These are phyloP conservation scores for Nowakowskiella sp. DNA, from an alignment of 192 early-diverging fungal species.

Conservation along the genomic window DNA sequence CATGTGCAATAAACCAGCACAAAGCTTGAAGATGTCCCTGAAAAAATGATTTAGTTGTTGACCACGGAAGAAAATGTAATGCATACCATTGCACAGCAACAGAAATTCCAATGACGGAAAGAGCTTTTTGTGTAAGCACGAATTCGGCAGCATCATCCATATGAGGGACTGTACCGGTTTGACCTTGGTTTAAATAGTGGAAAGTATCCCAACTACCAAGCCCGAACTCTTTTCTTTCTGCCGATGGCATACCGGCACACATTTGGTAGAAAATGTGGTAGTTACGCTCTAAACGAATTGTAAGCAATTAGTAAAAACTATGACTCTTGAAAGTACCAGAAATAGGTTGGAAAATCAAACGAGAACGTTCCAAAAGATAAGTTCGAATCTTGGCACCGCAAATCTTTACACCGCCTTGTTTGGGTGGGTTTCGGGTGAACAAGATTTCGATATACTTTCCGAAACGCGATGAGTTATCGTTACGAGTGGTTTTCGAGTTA, in stretches of 20 bases:
- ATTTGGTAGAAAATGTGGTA: conserved; percentile 99
- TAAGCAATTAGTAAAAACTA: not conserved
- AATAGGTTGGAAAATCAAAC: conserved; percentile 88
- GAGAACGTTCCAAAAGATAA: conserved; percentile 91
- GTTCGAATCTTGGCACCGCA: conserved; percentile 91
- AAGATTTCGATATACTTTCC: conserved; percentile 98
- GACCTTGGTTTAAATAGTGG: conserved; percentile 83
- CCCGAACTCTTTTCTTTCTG: conserved; percentile 73
- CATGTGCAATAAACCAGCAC: conserved; percentile 88
- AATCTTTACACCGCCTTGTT: conserved; percentile 54
- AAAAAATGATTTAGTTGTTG: not conserved
- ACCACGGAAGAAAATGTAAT: not conserved
- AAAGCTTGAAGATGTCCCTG: conserved; percentile 73
- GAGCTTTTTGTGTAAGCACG: conserved; percentile 71
- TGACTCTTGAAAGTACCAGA: conserved; percentile 18
- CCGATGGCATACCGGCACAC: conserved; percentile 78
- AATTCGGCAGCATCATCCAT: conserved; percentile 94
- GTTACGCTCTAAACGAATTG: conserved; percentile 64
- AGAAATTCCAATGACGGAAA: conserved; percentile 79
- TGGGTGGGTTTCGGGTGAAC: conserved; percentile 62
- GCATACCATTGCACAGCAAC: conserved; percentile 69
- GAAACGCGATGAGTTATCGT: conserved; percentile 97
- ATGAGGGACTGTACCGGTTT: conserved; percentile 62
- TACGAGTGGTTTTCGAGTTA: conserved; percentile 98
- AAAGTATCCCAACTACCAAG: conserved; percentile 69